Evolutionary conservation across 805 yeast genomes (phyloP), one percentile per base, ranked within the genome.

Genomic region (Metschnikowia picachoensis): DNA sequence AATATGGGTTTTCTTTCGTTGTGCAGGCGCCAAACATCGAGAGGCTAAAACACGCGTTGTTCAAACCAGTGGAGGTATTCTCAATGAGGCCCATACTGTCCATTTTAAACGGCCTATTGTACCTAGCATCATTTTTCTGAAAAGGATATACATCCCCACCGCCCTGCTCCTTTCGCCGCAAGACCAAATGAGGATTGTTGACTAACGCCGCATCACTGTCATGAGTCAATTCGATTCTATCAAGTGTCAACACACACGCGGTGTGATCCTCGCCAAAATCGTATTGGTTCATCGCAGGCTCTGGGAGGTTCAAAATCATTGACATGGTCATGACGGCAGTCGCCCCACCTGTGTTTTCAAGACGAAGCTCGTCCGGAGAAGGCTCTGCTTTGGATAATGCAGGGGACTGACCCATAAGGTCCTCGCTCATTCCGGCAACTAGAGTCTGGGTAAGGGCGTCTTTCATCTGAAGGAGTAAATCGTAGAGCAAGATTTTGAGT

Each of bases 401-500:
- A 8, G 44, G 44, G 2, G 47, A 33, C 3, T 31, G 45, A 3
- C 25, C 42, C 27, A 47, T 43, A 14, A 50, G 37, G 13, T 44
- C 47, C n/a, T 52, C 58, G 28, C 27, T 37, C 8, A 41, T 45
- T 20, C 33, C 30, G 0, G 34, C 40, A 2, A 53, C 41, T 10
- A 51, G 36, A 2, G 40, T 37, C 17, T 48, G 58, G 2, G 68
- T 62, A 15, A 72, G 47, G 3, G 71, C 58, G 8, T 61, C 59
- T 57, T 80, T 82, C 56, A 81, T 65, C 1, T 85, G 73, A 9
- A 80, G 62, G 31, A 83, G 62, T 45, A 82, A 71, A 57, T 83
- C 88, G 58, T 82, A 80, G 1, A 82, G 63, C 50, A 82, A 61
- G 41, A 82, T 81, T 51, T 74, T 74, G 42, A 82, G 58, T 50